Conservation (phyloP, 2,329 filamentous ascomycete genomes). For the Arachnopeziza araneosa region DNA sequence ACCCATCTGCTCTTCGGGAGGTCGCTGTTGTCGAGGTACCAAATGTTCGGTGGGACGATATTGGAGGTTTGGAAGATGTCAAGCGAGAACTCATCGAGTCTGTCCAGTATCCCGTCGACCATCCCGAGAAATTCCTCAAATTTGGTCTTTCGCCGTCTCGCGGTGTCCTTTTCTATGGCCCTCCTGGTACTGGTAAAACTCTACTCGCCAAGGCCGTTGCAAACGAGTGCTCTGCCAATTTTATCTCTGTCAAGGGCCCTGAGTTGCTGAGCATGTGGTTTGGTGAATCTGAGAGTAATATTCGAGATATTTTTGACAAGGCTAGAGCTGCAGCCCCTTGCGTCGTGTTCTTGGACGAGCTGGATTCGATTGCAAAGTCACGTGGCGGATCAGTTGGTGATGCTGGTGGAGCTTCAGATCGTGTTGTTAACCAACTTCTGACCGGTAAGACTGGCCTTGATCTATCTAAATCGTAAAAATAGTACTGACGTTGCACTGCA, state of each 20-base stretch:
- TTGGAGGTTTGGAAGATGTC: constrained; percentile 95
- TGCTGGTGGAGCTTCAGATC: constrained; percentile 95
- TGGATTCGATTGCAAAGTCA: constrained; percentile 98
- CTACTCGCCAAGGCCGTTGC: constrained; percentile 98
- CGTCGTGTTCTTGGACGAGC: constrained; percentile 96
- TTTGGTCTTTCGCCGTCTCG: constrained; percentile 96
- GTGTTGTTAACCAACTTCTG: constrained; percentile 98
- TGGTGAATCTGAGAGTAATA: constrained; percentile 99
- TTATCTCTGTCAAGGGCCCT: constrained; percentile 98
- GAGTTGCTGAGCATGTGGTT: constrained; percentile 99
- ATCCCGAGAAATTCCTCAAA: constrained; percentile 99
- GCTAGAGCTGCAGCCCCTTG: constrained; percentile 96
- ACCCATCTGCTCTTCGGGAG: constrained; percentile 96
- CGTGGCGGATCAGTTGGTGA: constrained; percentile 95
- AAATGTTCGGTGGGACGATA: constrained; percentile 99
- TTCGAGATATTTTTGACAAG: constrained; percentile 99
- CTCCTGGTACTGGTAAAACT: constrained; percentile 99
- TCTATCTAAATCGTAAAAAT: neutral
- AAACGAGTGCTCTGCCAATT: constrained; percentile 99
- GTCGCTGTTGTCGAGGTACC: constrained; percentile 98
- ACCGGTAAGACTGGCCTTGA: constrained; percentile 60
- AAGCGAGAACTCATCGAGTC: constrained; percentile 99
- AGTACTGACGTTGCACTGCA: constrained; percentile 27
- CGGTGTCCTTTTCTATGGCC: constrained; percentile 97
- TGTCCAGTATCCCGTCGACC: constrained; percentile 98